These are phyloP conservation scores for Petunia hybrid DNA, from an alignment of 305 asterid species.

Conservation along the genomic window DNA sequence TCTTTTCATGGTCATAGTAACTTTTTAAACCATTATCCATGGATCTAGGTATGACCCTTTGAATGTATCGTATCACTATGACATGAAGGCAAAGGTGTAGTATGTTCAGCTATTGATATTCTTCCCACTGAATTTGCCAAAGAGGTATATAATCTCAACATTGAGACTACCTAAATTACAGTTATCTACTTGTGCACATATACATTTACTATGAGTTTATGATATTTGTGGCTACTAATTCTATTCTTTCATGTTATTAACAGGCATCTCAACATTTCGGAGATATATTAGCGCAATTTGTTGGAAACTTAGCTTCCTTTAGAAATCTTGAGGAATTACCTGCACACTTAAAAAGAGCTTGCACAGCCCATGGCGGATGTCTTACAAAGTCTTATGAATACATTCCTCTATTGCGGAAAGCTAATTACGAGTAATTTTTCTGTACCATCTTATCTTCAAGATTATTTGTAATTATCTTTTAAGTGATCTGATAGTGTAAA, in stretches of 20 bases:
- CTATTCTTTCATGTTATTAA: conserved; percentile 29
- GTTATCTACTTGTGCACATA: background rate
- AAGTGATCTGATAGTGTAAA: too few relatives aligned
- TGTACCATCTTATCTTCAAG: conserved; percentile 32
- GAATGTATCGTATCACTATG: conserved; percentile 69
- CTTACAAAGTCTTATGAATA: conserved; percentile 75
- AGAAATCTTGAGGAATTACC: conserved; percentile 61
- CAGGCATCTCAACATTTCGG: conserved; percentile 93
- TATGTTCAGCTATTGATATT: conserved; percentile 93
- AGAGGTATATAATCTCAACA: conserved; percentile 66
- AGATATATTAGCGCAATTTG: conserved; percentile 75
- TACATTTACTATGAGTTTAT: conserved; percentile 19
- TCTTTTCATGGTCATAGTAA: conserved; percentile 29
- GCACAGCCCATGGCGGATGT: conserved; percentile 73
- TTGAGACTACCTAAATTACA: background rate
- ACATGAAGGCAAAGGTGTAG: conserved; percentile 83
- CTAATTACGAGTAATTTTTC: conserved; percentile 68
- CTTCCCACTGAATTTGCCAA: conserved; percentile 96
- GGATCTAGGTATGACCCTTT: conserved; percentile 72
- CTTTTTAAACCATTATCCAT: conserved; percentile 33
- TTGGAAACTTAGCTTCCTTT: conserved; percentile 69
- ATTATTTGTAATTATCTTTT: too few relatives aligned
- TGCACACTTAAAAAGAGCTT: conserved; percentile 71
- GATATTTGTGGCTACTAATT: conserved; percentile 1
- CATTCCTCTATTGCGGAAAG: conserved; percentile 78